These are phyloP conservation scores for Amaranthus hypochondriacus DNA, from an alignment of 148 eudicot species.

Conservation along the genomic window DNA sequence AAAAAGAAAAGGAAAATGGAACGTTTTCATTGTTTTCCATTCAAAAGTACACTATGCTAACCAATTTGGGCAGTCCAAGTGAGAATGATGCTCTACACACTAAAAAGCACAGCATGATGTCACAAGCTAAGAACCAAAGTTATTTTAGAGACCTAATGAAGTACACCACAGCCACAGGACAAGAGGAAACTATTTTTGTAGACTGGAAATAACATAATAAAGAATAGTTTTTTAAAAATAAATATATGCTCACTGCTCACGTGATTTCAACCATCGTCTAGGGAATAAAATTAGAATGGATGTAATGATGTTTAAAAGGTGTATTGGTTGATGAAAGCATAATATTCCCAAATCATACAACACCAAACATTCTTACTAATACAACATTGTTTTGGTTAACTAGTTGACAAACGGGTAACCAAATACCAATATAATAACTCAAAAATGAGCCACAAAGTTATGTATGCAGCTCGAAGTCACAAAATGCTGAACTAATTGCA, in stretches of 20 bases:
- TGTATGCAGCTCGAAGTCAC: background rate
- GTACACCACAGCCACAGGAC: too few species aligned
- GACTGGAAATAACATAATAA: too few species aligned
- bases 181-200: too few species aligned
- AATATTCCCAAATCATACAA: background rate
- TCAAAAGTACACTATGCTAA: background rate
- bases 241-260: too few species aligned
- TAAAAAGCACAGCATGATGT: background rate
- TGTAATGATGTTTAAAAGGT: too few species aligned
- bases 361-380: too few species aligned
- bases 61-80: background rate
- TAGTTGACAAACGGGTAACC: too few species aligned
- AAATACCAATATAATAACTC: background rate
- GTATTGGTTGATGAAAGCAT: background rate
- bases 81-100: too few species aligned
- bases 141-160: background rate
- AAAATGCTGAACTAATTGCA: background rate
- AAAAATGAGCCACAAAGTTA: background rate
- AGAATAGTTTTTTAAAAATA: too few species aligned
- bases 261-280: too few species aligned
- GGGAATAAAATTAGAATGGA: too few species aligned
- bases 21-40: background rate
- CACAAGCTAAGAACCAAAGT: background rate
- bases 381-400: too few species aligned
- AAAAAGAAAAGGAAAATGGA: background rate